These are phyloP conservation scores for Nicotiana otophora DNA, from an alignment of 257 asterid genomes.

Conservation along the genomic window DNA sequence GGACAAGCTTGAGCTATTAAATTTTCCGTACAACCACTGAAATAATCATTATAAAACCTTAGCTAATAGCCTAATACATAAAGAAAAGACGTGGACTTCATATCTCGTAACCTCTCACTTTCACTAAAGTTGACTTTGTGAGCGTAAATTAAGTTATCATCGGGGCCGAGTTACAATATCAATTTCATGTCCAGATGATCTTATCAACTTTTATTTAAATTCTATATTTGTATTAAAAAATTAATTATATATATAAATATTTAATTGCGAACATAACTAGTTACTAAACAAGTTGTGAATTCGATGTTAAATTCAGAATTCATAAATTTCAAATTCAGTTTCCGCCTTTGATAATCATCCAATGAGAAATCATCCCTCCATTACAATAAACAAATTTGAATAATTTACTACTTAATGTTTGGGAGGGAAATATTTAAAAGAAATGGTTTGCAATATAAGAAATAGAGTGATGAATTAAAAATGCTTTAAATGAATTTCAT, in stretches of 20 bases:
- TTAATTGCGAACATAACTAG: too few relatives aligned
- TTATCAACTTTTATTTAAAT: too few relatives aligned
- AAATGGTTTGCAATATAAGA: background rate
- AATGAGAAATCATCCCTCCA: background rate
- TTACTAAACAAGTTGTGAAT: too few relatives aligned
- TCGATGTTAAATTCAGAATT: too few relatives aligned
- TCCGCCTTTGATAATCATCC: too few relatives aligned
- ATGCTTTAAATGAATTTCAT: background rate
- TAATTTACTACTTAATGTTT: background rate
- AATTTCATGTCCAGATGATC: too few relatives aligned
- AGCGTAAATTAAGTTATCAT: background rate
- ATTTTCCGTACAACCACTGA: background rate
- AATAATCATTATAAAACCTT: background rate
- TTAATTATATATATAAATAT: too few relatives aligned
- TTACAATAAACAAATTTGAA: background rate
- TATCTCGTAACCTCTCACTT: background rate
- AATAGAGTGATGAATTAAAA: background rate
- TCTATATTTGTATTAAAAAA: too few relatives aligned
- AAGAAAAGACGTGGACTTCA: background rate
- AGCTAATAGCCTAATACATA: background rate
- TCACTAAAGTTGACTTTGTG: background rate
- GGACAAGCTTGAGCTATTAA: background rate
- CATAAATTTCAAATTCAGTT: too few relatives aligned
- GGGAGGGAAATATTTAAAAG: background rate
- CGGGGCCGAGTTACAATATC: too few relatives aligned